A percentile compares a stretch with the other conserved stretches of the same genome.
These are phyloP conservation scores for Flaveria brownii DNA, from an alignment of 129 eudicot genomes.

Conservation along the genomic window DNA sequence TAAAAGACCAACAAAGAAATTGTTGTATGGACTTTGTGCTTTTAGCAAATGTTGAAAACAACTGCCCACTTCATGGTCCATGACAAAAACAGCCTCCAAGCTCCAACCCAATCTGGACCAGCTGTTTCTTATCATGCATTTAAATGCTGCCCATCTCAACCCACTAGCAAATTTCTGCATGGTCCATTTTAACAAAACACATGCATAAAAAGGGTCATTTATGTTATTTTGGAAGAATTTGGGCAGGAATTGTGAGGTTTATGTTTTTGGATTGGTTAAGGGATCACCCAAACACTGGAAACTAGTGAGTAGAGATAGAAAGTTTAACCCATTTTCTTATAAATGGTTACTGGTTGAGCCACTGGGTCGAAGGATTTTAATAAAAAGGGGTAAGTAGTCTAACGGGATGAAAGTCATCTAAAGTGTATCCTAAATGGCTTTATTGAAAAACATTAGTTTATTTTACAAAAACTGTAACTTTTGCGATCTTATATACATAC, in stretches of 20 bases:
- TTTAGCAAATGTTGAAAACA: background rate
- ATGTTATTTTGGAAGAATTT: background rate
- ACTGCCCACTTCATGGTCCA: slow-evolving; percentile 1
- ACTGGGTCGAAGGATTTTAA: no score
- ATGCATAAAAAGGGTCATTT: background rate
- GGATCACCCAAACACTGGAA: background rate
- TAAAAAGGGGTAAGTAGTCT: no score
- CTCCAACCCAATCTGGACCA: background rate
- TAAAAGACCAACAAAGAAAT: background rate
- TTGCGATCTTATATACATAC: background rate
- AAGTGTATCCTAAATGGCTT: background rate
- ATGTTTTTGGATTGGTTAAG: background rate
- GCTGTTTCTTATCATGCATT: slow-evolving; percentile 2
- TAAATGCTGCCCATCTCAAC: background rate
- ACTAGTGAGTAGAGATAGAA: background rate
- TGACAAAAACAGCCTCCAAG: background rate
- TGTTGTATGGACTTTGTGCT: slow-evolving; percentile 5
- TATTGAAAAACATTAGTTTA: background rate
- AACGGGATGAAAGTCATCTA: no score
- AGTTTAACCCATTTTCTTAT: no score
- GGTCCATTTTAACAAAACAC: background rate
- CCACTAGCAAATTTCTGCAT: background rate
- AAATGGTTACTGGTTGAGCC: no score
- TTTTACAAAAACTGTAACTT: background rate
- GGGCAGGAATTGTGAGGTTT: background rate